Evolutionary conservation across 306 rosid species (phyloP).

Genomic region (Luffa aegyptiaca): DNA sequence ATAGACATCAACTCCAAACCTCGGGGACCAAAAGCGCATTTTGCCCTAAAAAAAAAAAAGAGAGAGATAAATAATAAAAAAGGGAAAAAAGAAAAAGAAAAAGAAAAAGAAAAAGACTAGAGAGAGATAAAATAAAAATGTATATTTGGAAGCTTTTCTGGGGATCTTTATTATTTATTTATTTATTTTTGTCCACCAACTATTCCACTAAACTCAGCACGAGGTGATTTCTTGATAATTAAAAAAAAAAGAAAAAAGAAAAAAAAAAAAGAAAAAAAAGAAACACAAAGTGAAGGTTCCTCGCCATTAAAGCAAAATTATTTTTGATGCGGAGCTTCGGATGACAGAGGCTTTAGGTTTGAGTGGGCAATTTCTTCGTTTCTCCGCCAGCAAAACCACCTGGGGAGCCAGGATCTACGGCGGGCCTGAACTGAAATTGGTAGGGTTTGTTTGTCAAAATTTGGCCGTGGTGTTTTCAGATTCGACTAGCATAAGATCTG

Average conservation of each 20-base stretch:
- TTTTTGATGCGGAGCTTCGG: neutral
- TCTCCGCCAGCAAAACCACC: neutral
- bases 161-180: neutral
- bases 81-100: neutral
- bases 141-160: neutral
- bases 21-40: no score
- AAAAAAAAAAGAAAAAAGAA: neutral
- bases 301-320: neutral
- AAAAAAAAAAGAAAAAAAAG: neutral
- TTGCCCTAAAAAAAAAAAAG: neutral
- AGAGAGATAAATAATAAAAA: neutral
- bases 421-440: neutral
- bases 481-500: slow-evolving; percentile 10
- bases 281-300: slow-evolving; percentile 3
- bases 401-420: neutral
- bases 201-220: slow-evolving; percentile 8
- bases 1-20: no score
- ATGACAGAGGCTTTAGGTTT: slow-evolving; percentile 9
- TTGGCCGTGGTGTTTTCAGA: neutral
- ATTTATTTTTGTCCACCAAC: neutral
- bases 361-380: neutral
- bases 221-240: neutral
- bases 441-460: neutral
- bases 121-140: neutral
- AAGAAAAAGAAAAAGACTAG: neutral